phyloP scores from a whole-genome alignment of 2,329 filamentous ascomycete genomes.

The Botrytis byssoidea region DNA sequence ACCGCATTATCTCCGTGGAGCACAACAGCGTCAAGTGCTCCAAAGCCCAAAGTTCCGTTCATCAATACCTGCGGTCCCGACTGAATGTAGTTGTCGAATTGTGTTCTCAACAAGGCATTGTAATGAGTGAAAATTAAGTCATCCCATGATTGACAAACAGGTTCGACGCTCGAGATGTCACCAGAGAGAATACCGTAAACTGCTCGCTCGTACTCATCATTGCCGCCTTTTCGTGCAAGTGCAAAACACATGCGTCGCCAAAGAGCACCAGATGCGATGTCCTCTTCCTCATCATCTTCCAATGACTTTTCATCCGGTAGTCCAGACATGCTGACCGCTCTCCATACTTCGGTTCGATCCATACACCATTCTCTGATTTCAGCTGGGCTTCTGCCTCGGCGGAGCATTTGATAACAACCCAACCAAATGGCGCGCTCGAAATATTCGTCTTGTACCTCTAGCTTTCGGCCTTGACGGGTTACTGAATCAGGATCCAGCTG shows the following conservation, averaged over 20 bases:
- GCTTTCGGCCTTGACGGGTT: slow-evolving; percentile 71
- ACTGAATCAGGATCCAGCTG: slow-evolving; percentile 90
- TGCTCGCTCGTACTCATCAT: slow-evolving; percentile 78
- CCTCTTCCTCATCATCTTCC: slow-evolving; percentile 46
- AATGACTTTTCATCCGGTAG: slow-evolving; percentile 55
- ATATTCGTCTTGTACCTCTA: slow-evolving; percentile 81
- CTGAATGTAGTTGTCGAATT: slow-evolving; percentile 72
- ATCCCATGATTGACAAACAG: slow-evolving; percentile 76
- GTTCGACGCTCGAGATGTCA: slow-evolving; percentile 73
- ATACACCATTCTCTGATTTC: slow-evolving; percentile 83
- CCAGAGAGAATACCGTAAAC: slow-evolving; percentile 90
- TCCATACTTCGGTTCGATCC: slow-evolving; percentile 84
- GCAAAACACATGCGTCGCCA: slow-evolving; percentile 79
- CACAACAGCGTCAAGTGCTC: slow-evolving; percentile 63
- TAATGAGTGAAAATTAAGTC: slow-evolving; percentile 85
- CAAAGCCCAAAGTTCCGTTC: slow-evolving; percentile 56
- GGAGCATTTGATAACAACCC: slow-evolving; percentile 89
- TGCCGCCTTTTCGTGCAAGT: slow-evolving; percentile 65
- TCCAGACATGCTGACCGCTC: slow-evolving; percentile 77
- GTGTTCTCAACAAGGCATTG: slow-evolving; percentile 77
- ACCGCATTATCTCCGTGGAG: slow-evolving; percentile 56
- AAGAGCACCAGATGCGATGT: slow-evolving; percentile 53
- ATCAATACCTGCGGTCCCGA: slow-evolving; percentile 52
- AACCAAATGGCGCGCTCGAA: slow-evolving; percentile 91
- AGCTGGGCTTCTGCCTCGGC: slow-evolving; percentile 72